Evolutionary conservation across 345 rosid genomes (phyloP), one percentile per base, ranked within the genome.

Genomic region (Bruguiera gymnorhiza): DNA sequence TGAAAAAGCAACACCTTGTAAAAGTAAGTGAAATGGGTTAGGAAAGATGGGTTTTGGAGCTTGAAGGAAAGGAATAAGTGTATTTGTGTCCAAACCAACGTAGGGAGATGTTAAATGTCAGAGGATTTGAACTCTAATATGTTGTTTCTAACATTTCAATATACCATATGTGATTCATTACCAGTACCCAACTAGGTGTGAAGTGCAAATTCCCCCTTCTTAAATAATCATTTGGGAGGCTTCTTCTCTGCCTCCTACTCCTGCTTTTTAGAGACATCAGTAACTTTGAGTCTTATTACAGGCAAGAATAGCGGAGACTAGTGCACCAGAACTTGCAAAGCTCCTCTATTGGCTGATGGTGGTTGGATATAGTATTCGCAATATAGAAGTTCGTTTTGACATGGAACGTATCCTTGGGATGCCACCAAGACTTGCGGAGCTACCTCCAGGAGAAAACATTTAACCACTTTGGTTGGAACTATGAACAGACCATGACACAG

Each of bases 341-440:
- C 80, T 95, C 68, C 84, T 95, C 67, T 92, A 86, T 69, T 95
- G 98, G 97, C 75, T 95, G 70, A 92, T 95, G 99, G 96, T 95
- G 74, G 98, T 95, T 4, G 98, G 99, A 48, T 95, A 92, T 84
- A 75, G 98, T 80, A 77, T 95, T 71, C 92, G 99, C 57, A 95
- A 89, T 77, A 91, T 94, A 7, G 98, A 94, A 83, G 98, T 94
- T 65, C 92, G 98, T 26, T 83, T 89, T 66, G 98, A 94, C 70
- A 95, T 89, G 97, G 99, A 95, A 75, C 85, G 92, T 62, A 96
- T 92, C 24, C 90, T 95, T 9, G 97, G 99, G 29, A 65, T 84
- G 43, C 83, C 91, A 62, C 78, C 88, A 8, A 94, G 91, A 84
- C 90, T 83, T 16, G 91, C 92, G 7, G 97, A 87, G 84, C 78